Conservation (phyloP, 163 green algal genomes). For the Scenedesmus sp. region DNA sequence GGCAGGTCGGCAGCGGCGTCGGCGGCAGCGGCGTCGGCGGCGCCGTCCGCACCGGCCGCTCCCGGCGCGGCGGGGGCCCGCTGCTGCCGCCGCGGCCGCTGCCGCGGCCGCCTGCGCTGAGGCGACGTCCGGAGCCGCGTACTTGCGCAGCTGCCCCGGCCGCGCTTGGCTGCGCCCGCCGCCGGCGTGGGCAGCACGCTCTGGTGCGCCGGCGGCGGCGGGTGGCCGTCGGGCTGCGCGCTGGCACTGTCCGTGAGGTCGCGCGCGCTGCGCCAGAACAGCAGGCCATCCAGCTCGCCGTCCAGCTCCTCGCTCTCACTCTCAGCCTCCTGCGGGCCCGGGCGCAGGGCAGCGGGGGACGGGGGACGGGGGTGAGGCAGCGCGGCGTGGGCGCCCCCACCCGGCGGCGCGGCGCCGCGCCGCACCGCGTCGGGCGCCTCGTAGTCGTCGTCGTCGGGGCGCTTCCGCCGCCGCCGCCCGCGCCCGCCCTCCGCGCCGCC, state of each 20-base stretch:
- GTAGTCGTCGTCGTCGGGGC: too few relatives aligned
- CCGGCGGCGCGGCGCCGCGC: too few relatives aligned
- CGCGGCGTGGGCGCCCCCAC: too few relatives aligned
- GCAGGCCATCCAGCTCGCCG: constrained; percentile 2
- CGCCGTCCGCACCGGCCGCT: background rate
- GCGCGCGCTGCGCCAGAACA: background rate
- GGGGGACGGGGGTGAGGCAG: too few relatives aligned
- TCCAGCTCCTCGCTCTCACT: constrained; percentile 30
- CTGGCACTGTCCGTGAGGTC: constrained; percentile 6
- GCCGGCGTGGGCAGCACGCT: background rate
- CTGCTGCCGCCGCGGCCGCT: constrained; percentile 13
- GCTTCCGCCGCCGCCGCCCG: too few relatives aligned
- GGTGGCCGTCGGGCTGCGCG: background rate
- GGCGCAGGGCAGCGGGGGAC: too few relatives aligned
- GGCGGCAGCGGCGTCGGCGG: background rate
- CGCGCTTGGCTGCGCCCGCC: background rate
- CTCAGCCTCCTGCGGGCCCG: too few relatives aligned
- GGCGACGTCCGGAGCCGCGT: too few relatives aligned
- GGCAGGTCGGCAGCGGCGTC: background rate
- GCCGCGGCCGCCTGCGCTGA: background rate
- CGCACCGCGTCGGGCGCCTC: too few relatives aligned
- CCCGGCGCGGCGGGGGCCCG: too few relatives aligned
- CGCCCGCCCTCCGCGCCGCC: too few relatives aligned
- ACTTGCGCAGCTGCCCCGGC: too few relatives aligned
- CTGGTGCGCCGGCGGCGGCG: background rate